Percentiles rank a stretch among this genome's conserved stretches.
Evolutionary conservation across 2,329 filamentous ascomycete species (phyloP).

Genomic region (Talaromyces verruculosus): DNA sequence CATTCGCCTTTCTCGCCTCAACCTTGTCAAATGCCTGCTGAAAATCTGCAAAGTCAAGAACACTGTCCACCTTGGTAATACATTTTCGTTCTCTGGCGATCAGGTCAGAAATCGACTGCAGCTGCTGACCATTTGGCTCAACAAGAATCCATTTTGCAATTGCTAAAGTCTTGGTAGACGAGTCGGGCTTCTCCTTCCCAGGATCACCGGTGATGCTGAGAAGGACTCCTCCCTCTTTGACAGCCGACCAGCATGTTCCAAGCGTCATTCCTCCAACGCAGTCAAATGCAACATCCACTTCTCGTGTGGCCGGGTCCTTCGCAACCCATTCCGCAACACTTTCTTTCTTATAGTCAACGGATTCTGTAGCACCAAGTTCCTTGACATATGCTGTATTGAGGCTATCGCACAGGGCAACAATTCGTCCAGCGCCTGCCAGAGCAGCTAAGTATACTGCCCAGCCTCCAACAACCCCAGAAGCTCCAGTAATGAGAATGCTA

Average conservation of each 20-base stretch:
- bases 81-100: conserved; percentile 9
- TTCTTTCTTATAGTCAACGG: conserved; percentile 9
- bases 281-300: conserved; percentile 13
- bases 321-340: not conserved
- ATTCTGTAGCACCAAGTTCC: conserved; percentile 11
- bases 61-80: conserved; percentile 12
- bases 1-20: conserved; percentile 12
- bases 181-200: conserved; percentile 3
- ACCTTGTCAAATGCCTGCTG: conserved; percentile 18
- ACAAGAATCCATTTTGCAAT: conserved; percentile 14
- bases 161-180: conserved; percentile 1
- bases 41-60: conserved; percentile 15
- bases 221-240: conserved; percentile 14
- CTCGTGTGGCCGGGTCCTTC: not conserved
- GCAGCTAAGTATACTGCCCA: conserved; percentile 15
- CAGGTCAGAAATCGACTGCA: conserved; percentile 7
- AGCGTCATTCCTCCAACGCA: conserved; percentile 17
- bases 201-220: conserved; percentile 16
- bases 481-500: conserved; percentile 15
- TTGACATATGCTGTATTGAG: conserved; percentile 7
- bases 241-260: conserved; percentile 11
- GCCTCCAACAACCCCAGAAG: conserved; percentile 11
- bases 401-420: conserved; percentile 8
- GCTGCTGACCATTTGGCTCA: conserved; percentile 4
- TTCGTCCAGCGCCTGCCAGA: conserved; percentile 13